Conservation (phyloP, 306 rosid genomes). For the Dalbergia cochinchinensis region DNA sequence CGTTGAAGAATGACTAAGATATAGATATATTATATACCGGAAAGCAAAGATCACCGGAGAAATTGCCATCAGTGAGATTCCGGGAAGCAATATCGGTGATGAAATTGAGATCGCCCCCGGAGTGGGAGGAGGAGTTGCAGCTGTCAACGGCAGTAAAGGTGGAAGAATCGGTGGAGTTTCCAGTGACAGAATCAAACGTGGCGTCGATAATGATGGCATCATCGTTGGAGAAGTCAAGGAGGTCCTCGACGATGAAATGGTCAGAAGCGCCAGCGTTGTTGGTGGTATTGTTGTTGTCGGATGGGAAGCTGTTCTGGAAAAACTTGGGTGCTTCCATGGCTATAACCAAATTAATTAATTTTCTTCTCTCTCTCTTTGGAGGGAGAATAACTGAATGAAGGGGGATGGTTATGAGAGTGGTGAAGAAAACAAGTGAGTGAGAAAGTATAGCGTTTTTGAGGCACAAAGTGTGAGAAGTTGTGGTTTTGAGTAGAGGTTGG, state of each 20-base stretch:
- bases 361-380: neutral
- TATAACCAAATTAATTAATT: too few relatives aligned
- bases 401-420: neutral
- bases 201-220: conserved; percentile 50
- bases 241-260: conserved; percentile 75
- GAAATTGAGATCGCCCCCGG: conserved; percentile 51
- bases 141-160: conserved; percentile 53
- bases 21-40: conserved; percentile 63
- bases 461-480: conserved; percentile 46
- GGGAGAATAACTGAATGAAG: neutral
- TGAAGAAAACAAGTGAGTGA: conserved; percentile 41
- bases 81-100: conserved; percentile 44
- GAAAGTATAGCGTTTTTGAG: conserved; percentile 47
- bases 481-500: conserved; percentile 41
- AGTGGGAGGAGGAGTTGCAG: conserved; percentile 66
- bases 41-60: conserved; percentile 72
- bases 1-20: too few relatives aligned
- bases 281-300: conserved; percentile 50
- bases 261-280: conserved; percentile 34
- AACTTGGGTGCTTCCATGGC: conserved; percentile 61
- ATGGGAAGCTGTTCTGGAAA: conserved; percentile 50
- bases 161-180: conserved; percentile 62
- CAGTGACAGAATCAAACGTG: conserved; percentile 43
- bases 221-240: conserved; percentile 75
- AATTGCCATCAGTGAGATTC: conserved; percentile 47